A percentile compares a stretch with the other conserved stretches of the same genome.
phyloP scores from a whole-genome alignment of 345 rosid genomes.

The Mallotus nudiflorus region DNA sequence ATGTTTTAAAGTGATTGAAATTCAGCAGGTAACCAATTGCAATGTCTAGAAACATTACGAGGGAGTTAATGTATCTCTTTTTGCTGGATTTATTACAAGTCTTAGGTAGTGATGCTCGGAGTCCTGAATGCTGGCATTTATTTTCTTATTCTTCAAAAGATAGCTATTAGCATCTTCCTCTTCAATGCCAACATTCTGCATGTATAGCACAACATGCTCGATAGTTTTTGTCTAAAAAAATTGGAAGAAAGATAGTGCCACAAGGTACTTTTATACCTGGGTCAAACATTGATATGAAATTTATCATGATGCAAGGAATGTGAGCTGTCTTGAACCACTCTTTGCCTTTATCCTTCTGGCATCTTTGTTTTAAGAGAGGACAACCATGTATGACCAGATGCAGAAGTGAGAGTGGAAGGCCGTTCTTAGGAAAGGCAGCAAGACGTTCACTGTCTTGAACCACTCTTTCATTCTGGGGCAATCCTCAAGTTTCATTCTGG shows the following conservation, averaged over 20 bases:
- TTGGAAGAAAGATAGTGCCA: not conserved
- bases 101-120: too few species aligned
- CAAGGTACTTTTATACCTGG: not conserved
- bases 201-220: not conserved
- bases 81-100: too few species aligned
- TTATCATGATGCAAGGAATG: slow-evolving; percentile 8
- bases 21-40: too few species aligned
- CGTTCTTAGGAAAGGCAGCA: slow-evolving; percentile 15
- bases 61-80: too few species aligned
- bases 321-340: slow-evolving; percentile 10
- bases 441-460: too few species aligned
- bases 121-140: too few species aligned
- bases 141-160: too few species aligned
- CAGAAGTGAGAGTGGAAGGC: slow-evolving; percentile 13
- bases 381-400: slow-evolving; percentile 4
- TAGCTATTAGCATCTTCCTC: not conserved
- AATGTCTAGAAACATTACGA: too few species aligned
- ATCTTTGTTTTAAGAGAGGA: slow-evolving; percentile 20
- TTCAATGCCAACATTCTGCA: not conserved
- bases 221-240: not conserved
- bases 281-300: not conserved
- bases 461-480: too few species aligned
- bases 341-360: slow-evolving; percentile 7
- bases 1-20: too few species aligned
- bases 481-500: too few species aligned